Evolutionary conservation across 2,329 filamentous ascomycete species (phyloP).

Genomic region (Clarireedia hainanense): DNA sequence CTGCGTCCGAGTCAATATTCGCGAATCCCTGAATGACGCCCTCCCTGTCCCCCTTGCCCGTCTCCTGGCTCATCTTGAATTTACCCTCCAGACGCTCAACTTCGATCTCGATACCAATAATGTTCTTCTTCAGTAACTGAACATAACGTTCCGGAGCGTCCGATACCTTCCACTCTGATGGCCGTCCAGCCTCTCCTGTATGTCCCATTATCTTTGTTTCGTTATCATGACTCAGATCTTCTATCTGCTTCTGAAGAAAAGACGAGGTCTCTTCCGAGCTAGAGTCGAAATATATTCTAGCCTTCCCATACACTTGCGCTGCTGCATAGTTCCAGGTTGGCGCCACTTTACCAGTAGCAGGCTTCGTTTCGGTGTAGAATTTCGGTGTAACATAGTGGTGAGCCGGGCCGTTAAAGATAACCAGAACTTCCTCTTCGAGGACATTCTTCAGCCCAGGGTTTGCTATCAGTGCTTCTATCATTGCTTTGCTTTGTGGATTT

Average conservation of each 20-base stretch:
- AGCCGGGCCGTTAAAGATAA: conserved; percentile 51
- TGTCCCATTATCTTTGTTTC: conserved; percentile 52
- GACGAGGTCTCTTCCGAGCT: conserved; percentile 35
- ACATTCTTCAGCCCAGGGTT: conserved; percentile 15
- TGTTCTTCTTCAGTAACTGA: conserved; percentile 47
- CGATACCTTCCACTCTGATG: conserved; percentile 44
- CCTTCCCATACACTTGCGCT: conserved; percentile 54
- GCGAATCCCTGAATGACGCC: conserved; percentile 51
- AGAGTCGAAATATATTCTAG: conserved; percentile 45
- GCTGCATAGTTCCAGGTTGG: conserved; percentile 66
- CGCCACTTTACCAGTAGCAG: conserved; percentile 55
- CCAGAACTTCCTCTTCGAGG: conserved; percentile 47
- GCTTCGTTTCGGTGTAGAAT: conserved; percentile 61
- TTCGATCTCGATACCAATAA: conserved; percentile 53
- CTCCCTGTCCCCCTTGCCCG: conserved; percentile 41
- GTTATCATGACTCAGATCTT: conserved; percentile 41
- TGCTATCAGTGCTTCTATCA: conserved; percentile 40
- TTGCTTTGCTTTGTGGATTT: conserved; percentile 56
- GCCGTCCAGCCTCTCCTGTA: conserved; percentile 28
- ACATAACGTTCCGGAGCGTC: conserved; percentile 51
- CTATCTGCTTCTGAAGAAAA: conserved; percentile 45
- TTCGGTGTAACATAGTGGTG: conserved; percentile 63
- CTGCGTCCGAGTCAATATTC: too few species aligned
- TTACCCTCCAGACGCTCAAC: conserved; percentile 46
- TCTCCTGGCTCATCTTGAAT: conserved; percentile 61